Evolutionary conservation across 176 grass and related monocot genomes (phyloP), one percentile per base, ranked within the genome.

Genomic region (Eremochloa ophiuroides): DNA sequence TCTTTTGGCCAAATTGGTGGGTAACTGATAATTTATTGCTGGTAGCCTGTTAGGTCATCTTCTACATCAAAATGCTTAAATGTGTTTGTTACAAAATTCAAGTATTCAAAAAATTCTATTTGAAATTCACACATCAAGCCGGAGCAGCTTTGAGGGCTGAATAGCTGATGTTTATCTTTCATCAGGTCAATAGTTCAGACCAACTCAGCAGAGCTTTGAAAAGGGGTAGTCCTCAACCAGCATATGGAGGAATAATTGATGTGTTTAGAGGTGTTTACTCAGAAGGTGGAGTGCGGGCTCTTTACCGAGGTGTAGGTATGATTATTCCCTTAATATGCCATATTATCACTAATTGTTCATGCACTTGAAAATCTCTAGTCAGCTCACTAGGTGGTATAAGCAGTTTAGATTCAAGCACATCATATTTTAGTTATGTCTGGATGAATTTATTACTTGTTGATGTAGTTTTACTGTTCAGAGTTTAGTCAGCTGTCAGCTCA

Each of bases 291-390:
- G 56, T 79, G 5, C 86, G 92, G 46, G 87, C 95, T 85, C 86
- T 98, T 9, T 98, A 94, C 79, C 92, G 95, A 65, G 95, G 92
- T 79, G 95, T 98, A 84, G 93, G 93, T 96, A 90, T 82, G 79
- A 6, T 84, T 82, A 65, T 71, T 17, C 1, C 0, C 11, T 55
- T 58, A 8, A 22, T 68, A 25, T 65, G 17, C 1, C 26, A 2
- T 66, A 25, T 48, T 44, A 77, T 78, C 6, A 37, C 66, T 48
- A 80, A 12, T 74, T 40, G 37, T 26, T 71, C 50, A 74, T 73
- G 8, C 55, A 22, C 23, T 12, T 37, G 50, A 40, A 47, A 63
- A 77, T 58, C 15, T 66, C 60, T 44, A 4, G 48, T 22, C 22
- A 33, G 74, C 11, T 77, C 47, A 46, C 44, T 34, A 30, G 20